Conservation (phyloP, 371 early-diverging fungal species). For the Mortierella sp. region DNA sequence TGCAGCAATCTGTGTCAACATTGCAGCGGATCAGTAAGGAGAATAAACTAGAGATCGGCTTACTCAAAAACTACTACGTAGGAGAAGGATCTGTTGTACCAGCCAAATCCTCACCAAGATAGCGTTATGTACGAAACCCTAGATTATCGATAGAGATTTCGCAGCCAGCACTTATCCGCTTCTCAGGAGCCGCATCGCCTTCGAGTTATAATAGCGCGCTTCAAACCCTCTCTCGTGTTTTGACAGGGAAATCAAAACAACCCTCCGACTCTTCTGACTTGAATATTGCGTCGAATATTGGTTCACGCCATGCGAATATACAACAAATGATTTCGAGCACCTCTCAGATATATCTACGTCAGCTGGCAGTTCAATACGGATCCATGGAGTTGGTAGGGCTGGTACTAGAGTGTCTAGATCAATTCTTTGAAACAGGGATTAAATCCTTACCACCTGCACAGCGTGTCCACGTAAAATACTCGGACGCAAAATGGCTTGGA, state of each 20-base stretch:
- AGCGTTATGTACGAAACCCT: background rate
- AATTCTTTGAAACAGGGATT: slow-evolving; percentile 34
- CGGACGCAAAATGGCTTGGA: slow-evolving; percentile 48
- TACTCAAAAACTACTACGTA: too few species aligned
- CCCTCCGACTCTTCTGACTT: background rate
- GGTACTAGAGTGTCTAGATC: slow-evolving; percentile 36
- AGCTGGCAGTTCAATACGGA: slow-evolving; percentile 41
- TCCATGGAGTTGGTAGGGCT: slow-evolving; percentile 44
- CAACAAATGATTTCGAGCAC: slow-evolving; percentile 7
- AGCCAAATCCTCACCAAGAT: slow-evolving; percentile 1
- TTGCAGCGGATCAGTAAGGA: slow-evolving; percentile 46
- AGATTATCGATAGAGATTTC: slow-evolving; percentile 47
- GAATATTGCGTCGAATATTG: background rate
- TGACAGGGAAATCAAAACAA: slow-evolving; percentile 23
- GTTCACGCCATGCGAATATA: slow-evolving; percentile 15
- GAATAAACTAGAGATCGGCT: background rate
- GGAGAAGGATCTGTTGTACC: background rate
- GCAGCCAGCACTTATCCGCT: slow-evolving; percentile 31
- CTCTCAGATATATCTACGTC: slow-evolving; percentile 26
- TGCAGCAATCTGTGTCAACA: slow-evolving; percentile 54
- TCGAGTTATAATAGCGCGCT: slow-evolving; percentile 25
- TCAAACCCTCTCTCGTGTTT: slow-evolving; percentile 21
- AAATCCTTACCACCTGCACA: slow-evolving; percentile 39
- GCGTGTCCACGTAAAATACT: slow-evolving; percentile 31
- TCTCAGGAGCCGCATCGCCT: slow-evolving; percentile 34